Base-by-base conservation (phyloP, 1,139 yeast genomes). In the Entelexis paramagnoliae region DNA sequence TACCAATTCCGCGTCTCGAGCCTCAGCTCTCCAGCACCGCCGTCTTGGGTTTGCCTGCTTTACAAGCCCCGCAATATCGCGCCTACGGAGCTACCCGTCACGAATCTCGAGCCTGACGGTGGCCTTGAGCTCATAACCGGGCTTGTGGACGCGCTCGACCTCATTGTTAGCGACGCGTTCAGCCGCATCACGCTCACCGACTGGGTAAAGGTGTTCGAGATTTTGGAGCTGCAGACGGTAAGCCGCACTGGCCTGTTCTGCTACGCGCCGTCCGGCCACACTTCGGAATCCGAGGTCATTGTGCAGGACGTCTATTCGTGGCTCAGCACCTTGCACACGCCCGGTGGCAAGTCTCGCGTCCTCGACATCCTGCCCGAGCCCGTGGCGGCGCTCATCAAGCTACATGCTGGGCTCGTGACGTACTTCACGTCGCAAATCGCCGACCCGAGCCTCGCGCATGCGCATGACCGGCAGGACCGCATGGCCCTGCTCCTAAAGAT, bases 141-240 rank as follows among this genome's bases (percentile, higher is more conserved):
- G 58, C 78, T 84, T 65, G 71, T 87, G 33, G 77, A 76, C 55
- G 76, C 76, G 50, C 67, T 89, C 56, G 91, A 91, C 66, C 70
- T 73, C 35, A 70, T 86, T 10, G 75, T 84, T 40, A 72, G 78
- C 1, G 76, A 77, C 4, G 74, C 83, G 45, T 80, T 83, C 62
- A 72, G 71, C 32, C 76, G 80, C 22, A 77, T 85, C 26, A 74
- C 79, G 33, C 66, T 80, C 17, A 79, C 77, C 55, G 95, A 89
- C 63, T 91, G 97, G 96, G 73, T 87, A 56, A 76, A 76, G 53
- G 76, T 81, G 8, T 84, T 78, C 64, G 93, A 87, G 63, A 69
- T 81, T 2, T 68, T 91, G 51, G 96, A 89, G 64, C 70, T 77
- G 41, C 81, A 84, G 55, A 78, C 79, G 3, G 69, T 74, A 9